These are phyloP conservation scores for Cytospora leucostoma DNA, from an alignment of 2,329 filamentous ascomycete species.

Conservation along the genomic window DNA sequence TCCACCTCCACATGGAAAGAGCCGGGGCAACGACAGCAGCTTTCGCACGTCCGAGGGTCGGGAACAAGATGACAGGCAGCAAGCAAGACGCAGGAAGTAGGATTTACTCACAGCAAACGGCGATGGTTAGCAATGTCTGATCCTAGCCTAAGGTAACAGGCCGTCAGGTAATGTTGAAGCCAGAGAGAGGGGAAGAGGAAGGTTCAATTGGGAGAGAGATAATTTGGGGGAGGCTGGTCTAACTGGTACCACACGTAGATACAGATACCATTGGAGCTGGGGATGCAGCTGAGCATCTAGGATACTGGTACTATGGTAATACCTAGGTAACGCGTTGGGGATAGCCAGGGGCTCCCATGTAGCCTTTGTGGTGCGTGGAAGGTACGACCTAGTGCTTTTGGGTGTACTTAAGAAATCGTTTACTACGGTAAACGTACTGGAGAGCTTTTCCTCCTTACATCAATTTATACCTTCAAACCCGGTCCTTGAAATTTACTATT, in stretches of 20 bases:
- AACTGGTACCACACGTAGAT: conserved; percentile 14
- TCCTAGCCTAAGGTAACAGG: conserved; percentile 4
- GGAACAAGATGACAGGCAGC: not conserved
- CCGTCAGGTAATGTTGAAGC: conserved; percentile 1
- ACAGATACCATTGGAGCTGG: conserved; percentile 18
- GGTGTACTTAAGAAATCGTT: too few relatives aligned
- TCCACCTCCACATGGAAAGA: conserved; percentile 9
- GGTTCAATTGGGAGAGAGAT: conserved; percentile 15
- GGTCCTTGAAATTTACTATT: too few relatives aligned
- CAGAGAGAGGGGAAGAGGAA: conserved; percentile 14
- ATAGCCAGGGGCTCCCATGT: conserved; percentile 1
- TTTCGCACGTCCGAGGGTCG: not conserved
- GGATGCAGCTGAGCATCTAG: conserved; percentile 17
- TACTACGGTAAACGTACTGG: too few relatives aligned
- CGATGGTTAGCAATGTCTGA: conserved; percentile 6
- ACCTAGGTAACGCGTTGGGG: conserved; percentile 16
- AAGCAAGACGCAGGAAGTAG: not conserved
- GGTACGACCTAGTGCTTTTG: too few relatives aligned
- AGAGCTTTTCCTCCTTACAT: too few relatives aligned
- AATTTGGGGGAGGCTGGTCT: conserved; percentile 27
- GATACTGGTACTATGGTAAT: too few relatives aligned
- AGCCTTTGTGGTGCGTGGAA: conserved; percentile 7
- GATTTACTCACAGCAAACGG: conserved; percentile 21
- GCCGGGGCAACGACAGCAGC: conserved; percentile 4
- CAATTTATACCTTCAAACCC: too few relatives aligned